Evolutionary conservation across 2,329 filamentous ascomycete genomes (phyloP), one percentile per base, ranked within the genome.

Genomic region (Scopulariopsis brevicaulis): DNA sequence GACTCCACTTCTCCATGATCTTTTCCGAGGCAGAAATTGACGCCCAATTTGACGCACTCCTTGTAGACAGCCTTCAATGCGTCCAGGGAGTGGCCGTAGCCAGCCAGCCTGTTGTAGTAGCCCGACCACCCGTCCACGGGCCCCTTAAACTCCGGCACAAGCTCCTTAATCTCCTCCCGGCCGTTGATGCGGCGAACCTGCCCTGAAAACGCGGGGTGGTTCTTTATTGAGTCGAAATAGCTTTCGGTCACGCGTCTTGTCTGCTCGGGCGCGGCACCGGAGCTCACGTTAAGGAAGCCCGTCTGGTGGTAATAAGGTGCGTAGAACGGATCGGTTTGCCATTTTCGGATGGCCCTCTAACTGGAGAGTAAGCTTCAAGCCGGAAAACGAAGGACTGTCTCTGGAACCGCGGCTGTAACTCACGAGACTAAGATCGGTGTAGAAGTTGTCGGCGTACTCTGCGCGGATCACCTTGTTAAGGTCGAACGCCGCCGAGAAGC

Each of bases 381-480:
- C n/a, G 18, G 40, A 15, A n/a, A 15, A 18, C 40, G 40, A 14
- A 12, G 4, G 37, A 18, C 12, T 3, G 11, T 15, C 18, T 40
- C 12, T 46, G 40, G 18, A 46, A n/a, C 18, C 15, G n/a, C n/a
- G n/a, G n/a, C n/a, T n/a, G n/a, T n/a, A n/a, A n/a, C 40, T 46
- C 18, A 46, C 68, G 18, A 69, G 64, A 0, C 65, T 67, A 2
- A 69, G 63, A 53, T 64, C 64, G 51, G 65, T 62, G 56, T 70
- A 70, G 53, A 64, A 59, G 14, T 62, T 60, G 37, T 68, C 64
- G 11, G 64, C 65, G 58, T 73, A 73, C 20, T 71, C 69, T 40
- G 69, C 65, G 18, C 70, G 66, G n/a, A 73, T 65, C 35, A 72
- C 68, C 61, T 73, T 73, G 61, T 73, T 72, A 48, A 70, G 64